phyloP scores from a whole-genome alignment of 805 yeast genomes.

The Metschnikowia drakensbergensis region DNA sequence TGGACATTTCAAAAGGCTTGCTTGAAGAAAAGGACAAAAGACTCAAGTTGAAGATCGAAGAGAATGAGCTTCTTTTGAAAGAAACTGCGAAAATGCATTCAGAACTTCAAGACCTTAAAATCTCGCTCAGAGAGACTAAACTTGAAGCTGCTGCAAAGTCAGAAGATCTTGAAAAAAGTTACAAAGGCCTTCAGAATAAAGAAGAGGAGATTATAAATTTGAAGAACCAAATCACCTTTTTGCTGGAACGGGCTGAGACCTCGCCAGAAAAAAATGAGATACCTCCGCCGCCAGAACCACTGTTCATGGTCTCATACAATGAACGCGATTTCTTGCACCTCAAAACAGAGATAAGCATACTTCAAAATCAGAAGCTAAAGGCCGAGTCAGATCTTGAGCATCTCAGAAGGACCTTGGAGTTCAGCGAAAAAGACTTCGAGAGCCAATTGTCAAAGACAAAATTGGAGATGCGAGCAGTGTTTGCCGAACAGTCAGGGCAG shows the following conservation, averaged over 20 bases:
- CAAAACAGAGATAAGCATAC: constrained; percentile 8
- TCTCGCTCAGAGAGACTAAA: constrained; percentile 2
- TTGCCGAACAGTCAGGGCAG: constrained; percentile 22
- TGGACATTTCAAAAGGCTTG: constrained; percentile 11
- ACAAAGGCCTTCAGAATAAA: constrained; percentile 22
- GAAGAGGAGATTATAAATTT: constrained; percentile 21
- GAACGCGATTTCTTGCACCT: constrained; percentile 2
- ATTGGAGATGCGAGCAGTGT: constrained; percentile 25
- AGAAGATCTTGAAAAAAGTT: constrained; percentile 21
- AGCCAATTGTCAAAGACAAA: constrained; percentile 22
- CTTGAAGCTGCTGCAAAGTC: constrained; percentile 12
- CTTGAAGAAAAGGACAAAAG: constrained; percentile 8
- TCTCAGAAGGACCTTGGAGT: constrained; percentile 14
- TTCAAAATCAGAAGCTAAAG: constrained; percentile 21
- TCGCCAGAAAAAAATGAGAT: not conserved
- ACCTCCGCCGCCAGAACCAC: not conserved
- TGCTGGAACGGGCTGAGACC: not conserved
- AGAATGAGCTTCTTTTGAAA: not conserved
- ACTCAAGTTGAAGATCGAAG: constrained; percentile 3
- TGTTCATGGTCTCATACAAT: not conserved
- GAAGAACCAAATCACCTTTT: not conserved
- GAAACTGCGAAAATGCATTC: not conserved
- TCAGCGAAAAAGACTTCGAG: constrained; percentile 20
- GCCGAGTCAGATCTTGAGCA: constrained; percentile 19
- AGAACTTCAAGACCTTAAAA: constrained; percentile 2